Conservation (phyloP, 2,329 filamentous ascomycete species). For the Sphaerulina musiva region DNA sequence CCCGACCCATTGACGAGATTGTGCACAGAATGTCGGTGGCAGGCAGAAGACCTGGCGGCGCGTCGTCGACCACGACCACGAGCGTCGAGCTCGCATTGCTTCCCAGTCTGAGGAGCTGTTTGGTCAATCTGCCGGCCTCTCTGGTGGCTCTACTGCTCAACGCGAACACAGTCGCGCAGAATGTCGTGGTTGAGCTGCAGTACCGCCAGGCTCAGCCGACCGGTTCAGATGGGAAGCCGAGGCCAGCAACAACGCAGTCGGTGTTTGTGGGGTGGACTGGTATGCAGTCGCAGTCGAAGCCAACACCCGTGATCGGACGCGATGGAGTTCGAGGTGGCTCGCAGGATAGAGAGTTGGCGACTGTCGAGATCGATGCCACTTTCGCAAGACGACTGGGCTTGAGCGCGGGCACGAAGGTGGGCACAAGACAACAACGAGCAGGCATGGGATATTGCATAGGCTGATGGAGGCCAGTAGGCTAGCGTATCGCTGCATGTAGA, state of each 20-base stretch:
- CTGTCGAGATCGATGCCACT: conserved; percentile 81
- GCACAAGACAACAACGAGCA: conserved; percentile 43
- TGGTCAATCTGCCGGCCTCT: conserved; percentile 83
- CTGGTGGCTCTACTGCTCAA: conserved; percentile 80
- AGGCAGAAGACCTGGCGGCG: conserved; percentile 8
- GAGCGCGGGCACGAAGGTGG: conserved; percentile 72
- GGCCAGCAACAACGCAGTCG: conserved; percentile 50
- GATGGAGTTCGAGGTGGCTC: conserved; percentile 57
- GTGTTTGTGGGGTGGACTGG: conserved; percentile 94
- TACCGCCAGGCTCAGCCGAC: conserved; percentile 57
- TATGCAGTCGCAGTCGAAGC: conserved; percentile 85
- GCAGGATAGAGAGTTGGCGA: conserved; percentile 67
- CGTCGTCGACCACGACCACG: conserved; percentile 1
- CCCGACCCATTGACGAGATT: conserved; percentile 8
- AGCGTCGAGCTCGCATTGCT: conserved; percentile 68
- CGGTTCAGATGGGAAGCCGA: conserved; percentile 32
- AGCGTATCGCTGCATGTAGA: conserved; percentile 71
- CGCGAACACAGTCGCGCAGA: conserved; percentile 86
- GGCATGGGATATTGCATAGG: conserved; percentile 30
- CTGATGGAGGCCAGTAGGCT: conserved; percentile 42
- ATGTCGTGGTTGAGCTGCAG: conserved; percentile 88
- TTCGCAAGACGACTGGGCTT: conserved; percentile 72
- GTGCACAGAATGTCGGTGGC: conserved; percentile 13
- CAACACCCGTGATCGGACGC: conserved; percentile 64
- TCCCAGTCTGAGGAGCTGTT: conserved; percentile 77